phyloP scores from a whole-genome alignment of 169 alveolate species.

The Eimeria falciformis region DNA sequence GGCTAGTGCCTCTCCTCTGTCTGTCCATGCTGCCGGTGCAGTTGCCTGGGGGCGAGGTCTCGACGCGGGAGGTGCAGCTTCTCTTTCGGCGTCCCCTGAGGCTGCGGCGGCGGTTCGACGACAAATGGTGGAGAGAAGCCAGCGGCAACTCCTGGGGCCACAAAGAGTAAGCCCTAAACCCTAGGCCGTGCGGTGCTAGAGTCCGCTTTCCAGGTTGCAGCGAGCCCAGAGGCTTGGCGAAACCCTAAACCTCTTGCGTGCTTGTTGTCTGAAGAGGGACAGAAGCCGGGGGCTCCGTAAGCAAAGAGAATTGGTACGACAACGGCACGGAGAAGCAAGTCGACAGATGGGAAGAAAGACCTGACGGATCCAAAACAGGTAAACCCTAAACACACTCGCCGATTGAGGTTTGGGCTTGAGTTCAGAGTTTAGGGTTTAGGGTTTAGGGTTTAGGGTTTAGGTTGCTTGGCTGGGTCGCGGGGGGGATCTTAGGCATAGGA shows the following conservation, averaged over 20 bases:
- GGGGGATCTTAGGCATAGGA: too few species aligned
- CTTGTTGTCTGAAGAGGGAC: slow-evolving; percentile 2
- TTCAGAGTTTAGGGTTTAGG: too few species aligned
- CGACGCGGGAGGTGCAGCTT: background rate
- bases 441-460: too few species aligned
- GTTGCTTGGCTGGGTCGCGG: too few species aligned
- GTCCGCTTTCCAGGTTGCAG: background rate
- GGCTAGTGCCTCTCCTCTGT: slow-evolving; percentile 10
- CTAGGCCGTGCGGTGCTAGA: background rate
- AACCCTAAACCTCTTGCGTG: background rate
- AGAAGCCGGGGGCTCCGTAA: slow-evolving; percentile 22
- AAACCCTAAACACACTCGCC: slow-evolving; percentile 17
- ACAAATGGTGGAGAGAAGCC: slow-evolving; percentile 69
- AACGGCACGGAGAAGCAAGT: slow-evolving; percentile 72
- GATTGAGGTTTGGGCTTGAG: too few species aligned
- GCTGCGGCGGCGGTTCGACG: slow-evolving; percentile 25
- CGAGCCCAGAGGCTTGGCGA: too few species aligned
- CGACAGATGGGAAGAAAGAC: slow-evolving; percentile 43
- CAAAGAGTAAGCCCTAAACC: slow-evolving; percentile 11
- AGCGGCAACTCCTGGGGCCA: slow-evolving; percentile 70
- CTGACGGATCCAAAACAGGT: slow-evolving; percentile 61
- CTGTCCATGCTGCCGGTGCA: slow-evolving; percentile 39
- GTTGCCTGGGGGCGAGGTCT: slow-evolving; percentile 3
- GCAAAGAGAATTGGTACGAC: slow-evolving; percentile 71
- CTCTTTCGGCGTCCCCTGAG: background rate